These are phyloP conservation scores for Malus hybrid DNA, from an alignment of 331 rosid genomes.

Conservation along the genomic window DNA sequence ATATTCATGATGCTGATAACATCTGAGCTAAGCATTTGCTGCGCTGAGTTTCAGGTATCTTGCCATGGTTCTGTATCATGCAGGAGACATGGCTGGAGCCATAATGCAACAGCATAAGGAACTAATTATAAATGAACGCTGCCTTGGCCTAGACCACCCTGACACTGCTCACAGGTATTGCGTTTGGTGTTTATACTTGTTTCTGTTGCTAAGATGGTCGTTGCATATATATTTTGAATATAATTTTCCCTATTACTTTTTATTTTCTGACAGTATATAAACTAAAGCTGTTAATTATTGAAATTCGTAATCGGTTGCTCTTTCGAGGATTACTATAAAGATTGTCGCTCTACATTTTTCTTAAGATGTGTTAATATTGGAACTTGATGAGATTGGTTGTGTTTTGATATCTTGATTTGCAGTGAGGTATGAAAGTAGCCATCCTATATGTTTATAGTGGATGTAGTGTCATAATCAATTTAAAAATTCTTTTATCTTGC, in stretches of 20 bases:
- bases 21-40: background rate
- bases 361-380: background rate
- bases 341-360: background rate
- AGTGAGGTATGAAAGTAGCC: background rate
- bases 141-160: conserved; percentile 97
- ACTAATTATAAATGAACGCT: conserved; percentile 89
- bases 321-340: background rate
- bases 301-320: background rate
- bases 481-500: background rate
- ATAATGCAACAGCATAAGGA: conserved; percentile 97
- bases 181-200: conserved; percentile 1
- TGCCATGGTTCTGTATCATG: conserved; percentile 98
- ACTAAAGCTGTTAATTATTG: background rate
- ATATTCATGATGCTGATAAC: background rate
- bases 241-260: background rate
- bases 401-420: background rate
- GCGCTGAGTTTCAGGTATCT: conserved; percentile 71
- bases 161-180: conserved; percentile 96
- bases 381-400: background rate
- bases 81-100: conserved; percentile 99
- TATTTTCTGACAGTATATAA: background rate
- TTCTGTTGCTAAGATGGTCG: background rate
- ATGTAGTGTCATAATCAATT: background rate
- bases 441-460: background rate
- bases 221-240: background rate